These are phyloP conservation scores for Fomitopsis pulvina DNA, from an alignment of 768 basidiomycete species.

Conservation along the genomic window DNA sequence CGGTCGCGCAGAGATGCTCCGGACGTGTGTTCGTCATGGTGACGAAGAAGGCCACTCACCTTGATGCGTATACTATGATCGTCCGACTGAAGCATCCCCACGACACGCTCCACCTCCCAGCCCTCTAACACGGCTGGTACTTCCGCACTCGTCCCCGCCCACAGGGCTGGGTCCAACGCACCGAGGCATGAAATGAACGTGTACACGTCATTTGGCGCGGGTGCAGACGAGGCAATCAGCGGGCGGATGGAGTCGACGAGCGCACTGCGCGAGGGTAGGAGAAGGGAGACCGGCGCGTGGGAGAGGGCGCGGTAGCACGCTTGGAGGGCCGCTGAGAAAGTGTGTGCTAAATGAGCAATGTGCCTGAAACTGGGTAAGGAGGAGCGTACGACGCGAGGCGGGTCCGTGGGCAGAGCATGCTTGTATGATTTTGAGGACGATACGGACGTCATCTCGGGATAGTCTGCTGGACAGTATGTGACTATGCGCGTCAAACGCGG, in stretches of 20 bases:
- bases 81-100: conserved; percentile 56
- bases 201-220: conserved; percentile 50
- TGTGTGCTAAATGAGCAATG: background rate
- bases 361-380: background rate
- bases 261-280: conserved; percentile 1
- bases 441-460: conserved; percentile 7
- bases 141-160: conserved; percentile 58
- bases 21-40: too few relatives aligned
- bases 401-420: background rate
- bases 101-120: conserved; percentile 67
- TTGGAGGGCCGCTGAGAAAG: conserved; percentile 11
- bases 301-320: conserved; percentile 18
- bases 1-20: background rate
- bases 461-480: conserved; percentile 4
- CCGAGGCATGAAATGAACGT: conserved; percentile 61
- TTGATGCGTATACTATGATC: conserved; percentile 53
- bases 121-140: conserved; percentile 53
- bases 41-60: conserved; percentile 32
- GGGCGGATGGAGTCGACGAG: conserved; percentile 42
- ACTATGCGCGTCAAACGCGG: background rate
- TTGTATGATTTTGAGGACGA: conserved; percentile 12
- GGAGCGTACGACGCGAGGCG: background rate
- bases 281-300: background rate
- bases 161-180: conserved; percentile 48
- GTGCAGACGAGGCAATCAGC: conserved; percentile 15